A percentile compares a stretch with the other conserved stretches of the same genome.
Evolutionary conservation across 2,329 filamentous ascomycete species (phyloP).

Genomic region (Botrytis paeoniae): DNA sequence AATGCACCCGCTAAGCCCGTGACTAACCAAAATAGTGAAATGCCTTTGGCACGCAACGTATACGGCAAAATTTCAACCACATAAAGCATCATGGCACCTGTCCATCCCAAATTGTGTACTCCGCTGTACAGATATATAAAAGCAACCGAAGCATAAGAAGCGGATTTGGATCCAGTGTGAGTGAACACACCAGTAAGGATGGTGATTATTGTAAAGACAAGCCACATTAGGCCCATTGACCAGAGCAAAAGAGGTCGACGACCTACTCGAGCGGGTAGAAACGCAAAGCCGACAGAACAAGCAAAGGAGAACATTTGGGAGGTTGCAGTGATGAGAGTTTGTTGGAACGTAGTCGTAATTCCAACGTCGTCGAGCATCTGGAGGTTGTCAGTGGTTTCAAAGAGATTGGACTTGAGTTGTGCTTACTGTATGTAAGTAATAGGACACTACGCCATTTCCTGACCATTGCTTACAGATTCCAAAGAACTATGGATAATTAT

Average conservation of each 20-base stretch:
- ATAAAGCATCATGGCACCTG: conserved; percentile 48
- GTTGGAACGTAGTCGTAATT: conserved; percentile 25
- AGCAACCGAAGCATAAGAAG: conserved; percentile 38
- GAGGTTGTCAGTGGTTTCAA: background rate
- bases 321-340: conserved; percentile 33
- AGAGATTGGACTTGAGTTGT: background rate
- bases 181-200: conserved; percentile 27
- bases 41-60: conserved; percentile 39
- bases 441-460: conserved; percentile 28
- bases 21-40: conserved; percentile 44
- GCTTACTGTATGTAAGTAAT: conserved; percentile 41
- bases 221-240: conserved; percentile 29
- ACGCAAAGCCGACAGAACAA: conserved; percentile 49
- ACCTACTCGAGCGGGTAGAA: conserved; percentile 40
- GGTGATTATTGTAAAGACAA: conserved; percentile 38
- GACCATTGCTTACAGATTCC: conserved; percentile 29
- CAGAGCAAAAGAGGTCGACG: conserved; percentile 25
- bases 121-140: conserved; percentile 45
- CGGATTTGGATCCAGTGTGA: conserved; percentile 25
- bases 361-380: conserved; percentile 28
- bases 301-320: conserved; percentile 32
- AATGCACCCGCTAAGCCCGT: conserved; percentile 38
- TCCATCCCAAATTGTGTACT: conserved; percentile 52
- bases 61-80: conserved; percentile 44
- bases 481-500: conserved; percentile 18